Evolutionary conservation across 768 basidiomycete genomes (phyloP).

Genomic region (Trametes punicea): DNA sequence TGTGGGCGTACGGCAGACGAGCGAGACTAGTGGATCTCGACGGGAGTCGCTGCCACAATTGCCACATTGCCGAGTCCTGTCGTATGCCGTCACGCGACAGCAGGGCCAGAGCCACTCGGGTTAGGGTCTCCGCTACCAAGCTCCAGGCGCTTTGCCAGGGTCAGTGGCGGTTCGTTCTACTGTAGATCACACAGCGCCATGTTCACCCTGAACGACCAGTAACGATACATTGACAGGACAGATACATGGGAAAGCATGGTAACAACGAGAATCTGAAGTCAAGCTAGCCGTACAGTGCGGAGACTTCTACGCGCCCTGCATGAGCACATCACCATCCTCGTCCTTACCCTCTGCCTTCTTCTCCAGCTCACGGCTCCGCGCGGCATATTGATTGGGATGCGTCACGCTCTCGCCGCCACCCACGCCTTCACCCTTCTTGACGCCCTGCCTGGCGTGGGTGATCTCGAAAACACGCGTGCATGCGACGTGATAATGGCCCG

Average conservation of each 20-base stretch:
- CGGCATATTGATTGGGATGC: conserved; percentile 90
- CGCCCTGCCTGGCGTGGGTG: conserved; percentile 67
- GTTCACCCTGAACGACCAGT: not conserved
- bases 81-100: conserved; percentile 21
- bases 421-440: conserved; percentile 87
- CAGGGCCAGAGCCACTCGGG: not conserved
- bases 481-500: conserved; percentile 86
- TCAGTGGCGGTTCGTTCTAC: no score
- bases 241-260: not conserved
- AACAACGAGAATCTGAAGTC: not conserved
- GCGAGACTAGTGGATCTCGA: conserved; percentile 4
- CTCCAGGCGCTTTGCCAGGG: no score
- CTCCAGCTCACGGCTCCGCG: conserved; percentile 67
- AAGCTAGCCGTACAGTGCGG: not conserved
- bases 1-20: conserved; percentile 4
- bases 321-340: conserved; percentile 39
- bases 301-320: conserved; percentile 29
- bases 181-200: not conserved
- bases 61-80: not conserved
- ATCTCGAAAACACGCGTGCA: conserved; percentile 97
- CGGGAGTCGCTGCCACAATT: not conserved
- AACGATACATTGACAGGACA: conserved; percentile 11
- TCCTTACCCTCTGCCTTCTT: conserved; percentile 24
- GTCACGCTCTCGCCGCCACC: conserved; percentile 84
- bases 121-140: conserved; percentile 8